Evolutionary conservation across 2,329 filamentous ascomycete genomes (phyloP).

Genomic region (Phoma sp.): DNA sequence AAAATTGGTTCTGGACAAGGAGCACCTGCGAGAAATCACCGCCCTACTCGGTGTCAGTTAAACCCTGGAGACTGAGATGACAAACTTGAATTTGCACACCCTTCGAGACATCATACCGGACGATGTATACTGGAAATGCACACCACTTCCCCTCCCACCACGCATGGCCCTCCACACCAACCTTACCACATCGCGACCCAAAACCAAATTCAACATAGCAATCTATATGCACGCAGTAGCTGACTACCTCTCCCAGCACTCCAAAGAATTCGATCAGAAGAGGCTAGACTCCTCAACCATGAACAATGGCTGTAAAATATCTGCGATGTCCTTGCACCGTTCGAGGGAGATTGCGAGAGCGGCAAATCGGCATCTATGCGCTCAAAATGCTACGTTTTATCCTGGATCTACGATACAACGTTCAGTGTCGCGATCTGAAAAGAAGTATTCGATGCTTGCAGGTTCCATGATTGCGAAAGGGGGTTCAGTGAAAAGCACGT

Average conservation of each 20-base stretch:
- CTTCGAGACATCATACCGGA: background rate
- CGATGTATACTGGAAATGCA: background rate
- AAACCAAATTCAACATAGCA: background rate
- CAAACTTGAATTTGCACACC: background rate
- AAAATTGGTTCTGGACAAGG: background rate
- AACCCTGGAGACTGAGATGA: background rate
- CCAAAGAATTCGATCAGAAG: background rate
- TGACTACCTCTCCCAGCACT: background rate
- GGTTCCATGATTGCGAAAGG: background rate
- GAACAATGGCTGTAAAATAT: background rate
- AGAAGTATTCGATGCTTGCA: background rate
- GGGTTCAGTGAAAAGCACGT: background rate
- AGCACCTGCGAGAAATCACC: background rate
- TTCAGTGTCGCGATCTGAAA: background rate
- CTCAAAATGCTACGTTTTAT: background rate
- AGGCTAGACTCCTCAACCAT: background rate
- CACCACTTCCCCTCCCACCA: background rate
- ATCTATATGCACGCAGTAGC: conserved; percentile 6
- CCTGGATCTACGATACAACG: background rate
- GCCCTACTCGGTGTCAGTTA: background rate
- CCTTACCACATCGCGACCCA: background rate
- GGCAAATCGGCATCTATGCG: conserved; percentile 6
- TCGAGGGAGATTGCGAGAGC: background rate
- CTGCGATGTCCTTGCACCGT: background rate
- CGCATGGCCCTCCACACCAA: background rate